These are phyloP conservation scores for Pythium phragmiticola DNA, from an alignment of 352 stramenopile genomes.

Conservation along the genomic window DNA sequence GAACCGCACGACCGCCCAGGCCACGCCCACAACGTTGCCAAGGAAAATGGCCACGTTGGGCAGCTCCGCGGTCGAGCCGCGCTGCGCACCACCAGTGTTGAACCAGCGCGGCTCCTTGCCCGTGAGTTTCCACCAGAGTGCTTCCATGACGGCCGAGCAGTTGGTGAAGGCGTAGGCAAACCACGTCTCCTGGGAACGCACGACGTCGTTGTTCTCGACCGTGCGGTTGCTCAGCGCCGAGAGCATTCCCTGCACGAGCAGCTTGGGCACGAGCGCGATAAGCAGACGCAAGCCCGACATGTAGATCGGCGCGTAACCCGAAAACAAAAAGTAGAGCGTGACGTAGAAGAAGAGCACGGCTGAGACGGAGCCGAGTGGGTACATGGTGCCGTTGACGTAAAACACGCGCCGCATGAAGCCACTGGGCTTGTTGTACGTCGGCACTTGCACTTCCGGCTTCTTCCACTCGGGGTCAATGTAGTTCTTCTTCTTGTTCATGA, in stretches of 20 bases:
- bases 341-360: slow-evolving; percentile 85
- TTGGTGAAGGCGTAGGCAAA: slow-evolving; percentile 86
- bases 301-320: slow-evolving; percentile 80
- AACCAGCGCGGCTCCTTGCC: slow-evolving; percentile 80
- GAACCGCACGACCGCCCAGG: slow-evolving; percentile 79
- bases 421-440: slow-evolving; percentile 57
- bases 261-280: slow-evolving; percentile 77
- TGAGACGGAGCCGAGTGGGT: slow-evolving; percentile 77
- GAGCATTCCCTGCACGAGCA: slow-evolving; percentile 71
- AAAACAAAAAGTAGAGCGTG: slow-evolving; percentile 85
- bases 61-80: slow-evolving; percentile 64
- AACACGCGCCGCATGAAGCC: slow-evolving; percentile 79
- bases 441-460: slow-evolving; percentile 25
- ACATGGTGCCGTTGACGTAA: slow-evolving; percentile 80
- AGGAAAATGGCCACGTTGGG: slow-evolving; percentile 82
- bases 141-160: slow-evolving; percentile 70
- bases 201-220: slow-evolving; percentile 83
- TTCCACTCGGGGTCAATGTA: slow-evolving; percentile 44
- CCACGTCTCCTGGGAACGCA: slow-evolving; percentile 81
- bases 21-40: slow-evolving; percentile 56
- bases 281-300: slow-evolving; percentile 68
- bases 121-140: slow-evolving; percentile 83
- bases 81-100: slow-evolving; percentile 69
- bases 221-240: slow-evolving; percentile 79
- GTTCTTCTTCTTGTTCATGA: slow-evolving; percentile 51